These are phyloP conservation scores for Nectriaceae sp. DNA, from an alignment of 2,329 filamentous ascomycete genomes.

Conservation along the genomic window DNA sequence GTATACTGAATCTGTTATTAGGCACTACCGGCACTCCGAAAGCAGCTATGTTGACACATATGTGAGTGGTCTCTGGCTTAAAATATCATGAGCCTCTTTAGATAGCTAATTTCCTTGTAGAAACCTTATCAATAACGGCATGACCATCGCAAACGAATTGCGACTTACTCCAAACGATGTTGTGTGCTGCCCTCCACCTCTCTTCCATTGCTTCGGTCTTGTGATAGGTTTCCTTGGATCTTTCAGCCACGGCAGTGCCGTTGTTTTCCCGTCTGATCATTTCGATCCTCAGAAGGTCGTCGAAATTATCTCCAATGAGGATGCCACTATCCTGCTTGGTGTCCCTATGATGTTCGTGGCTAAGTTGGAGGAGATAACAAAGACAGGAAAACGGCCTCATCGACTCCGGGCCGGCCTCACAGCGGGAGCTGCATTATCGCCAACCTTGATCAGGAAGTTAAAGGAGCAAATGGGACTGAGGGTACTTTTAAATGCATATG, in stretches of 20 bases:
- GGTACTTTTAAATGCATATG: conserved; percentile 48
- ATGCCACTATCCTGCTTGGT: conserved; percentile 52
- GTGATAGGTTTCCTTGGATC: conserved; percentile 72
- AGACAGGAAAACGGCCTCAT: not conserved
- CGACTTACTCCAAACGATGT: conserved; percentile 49
- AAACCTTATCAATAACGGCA: conserved; percentile 61
- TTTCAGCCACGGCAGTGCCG: conserved; percentile 61
- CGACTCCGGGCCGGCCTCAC: conserved; percentile 62
- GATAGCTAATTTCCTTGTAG: conserved; percentile 13
- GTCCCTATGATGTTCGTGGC: conserved; percentile 73
- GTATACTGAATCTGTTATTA: too few species aligned
- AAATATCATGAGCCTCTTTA: too few species aligned
- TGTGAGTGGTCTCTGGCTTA: too few species aligned
- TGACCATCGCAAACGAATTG: conserved; percentile 51
- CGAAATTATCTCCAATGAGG: conserved; percentile 52
- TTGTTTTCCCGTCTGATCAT: conserved; percentile 68
- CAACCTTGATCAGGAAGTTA: conserved; percentile 59
- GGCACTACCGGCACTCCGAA: conserved; percentile 18
- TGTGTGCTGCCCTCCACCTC: conserved; percentile 63
- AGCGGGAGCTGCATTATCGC: conserved; percentile 64
- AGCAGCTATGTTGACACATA: conserved; percentile 16
- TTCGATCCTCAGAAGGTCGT: conserved; percentile 63
- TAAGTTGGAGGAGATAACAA: conserved; percentile 49
- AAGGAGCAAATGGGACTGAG: not conserved
- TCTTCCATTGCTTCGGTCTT: conserved; percentile 73